Base-by-base conservation (phyloP, 495 filamentous ascomycete species). In the Bacidia gigantensis region DNA sequence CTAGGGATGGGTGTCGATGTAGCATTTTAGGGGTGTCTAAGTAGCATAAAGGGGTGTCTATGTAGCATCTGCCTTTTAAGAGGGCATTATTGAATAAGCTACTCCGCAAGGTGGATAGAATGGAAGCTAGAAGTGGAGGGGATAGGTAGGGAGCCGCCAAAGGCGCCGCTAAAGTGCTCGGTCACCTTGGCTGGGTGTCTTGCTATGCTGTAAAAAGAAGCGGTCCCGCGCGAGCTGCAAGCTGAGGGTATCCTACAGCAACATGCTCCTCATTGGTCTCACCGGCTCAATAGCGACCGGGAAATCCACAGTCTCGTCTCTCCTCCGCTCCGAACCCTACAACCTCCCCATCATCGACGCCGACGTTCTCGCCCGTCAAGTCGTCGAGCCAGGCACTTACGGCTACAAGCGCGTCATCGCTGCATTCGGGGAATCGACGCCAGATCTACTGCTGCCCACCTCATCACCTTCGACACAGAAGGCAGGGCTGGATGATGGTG, bases 201-300 rank as follows among this genome's bases (percentile, higher is more conserved):
- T n/a, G n/a, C n/a, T n/a, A n/a, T n/a, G n/a, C n/a, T n/a, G n/a
- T n/a, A n/a, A n/a, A n/a, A n/a, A n/a, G n/a, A n/a, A n/a, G n/a
- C n/a, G n/a, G n/a, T n/a, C 29, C 29, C 29, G 14, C 29, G 5
- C 29, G 7, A 35, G 7, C 29, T 7, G 14, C 29, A 5, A 35
- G 14, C 29, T 14, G 14, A 35, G n/a, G n/a, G n/a, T n/a, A n/a
- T n/a, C n/a, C 29, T 14, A 35, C 5, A 5, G 35, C 40, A 52
- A 3, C 46, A 98, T 98, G 93, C 79, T 98, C 50, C 77, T 98
- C 60, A 86, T 98, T 62, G 92, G 92, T 58, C 82, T 98, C 24
- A 98, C 92, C 32, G 92, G 92, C 69, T 95, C 89, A 54, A 95
- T 98, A 65, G 90, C 92, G 32, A 97, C 93, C 2, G 92, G 93